Evolutionary conservation across 2,329 filamentous ascomycete genomes (phyloP), one percentile per base, ranked within the genome.

Genomic region (Colletotrichum plurivorum): DNA sequence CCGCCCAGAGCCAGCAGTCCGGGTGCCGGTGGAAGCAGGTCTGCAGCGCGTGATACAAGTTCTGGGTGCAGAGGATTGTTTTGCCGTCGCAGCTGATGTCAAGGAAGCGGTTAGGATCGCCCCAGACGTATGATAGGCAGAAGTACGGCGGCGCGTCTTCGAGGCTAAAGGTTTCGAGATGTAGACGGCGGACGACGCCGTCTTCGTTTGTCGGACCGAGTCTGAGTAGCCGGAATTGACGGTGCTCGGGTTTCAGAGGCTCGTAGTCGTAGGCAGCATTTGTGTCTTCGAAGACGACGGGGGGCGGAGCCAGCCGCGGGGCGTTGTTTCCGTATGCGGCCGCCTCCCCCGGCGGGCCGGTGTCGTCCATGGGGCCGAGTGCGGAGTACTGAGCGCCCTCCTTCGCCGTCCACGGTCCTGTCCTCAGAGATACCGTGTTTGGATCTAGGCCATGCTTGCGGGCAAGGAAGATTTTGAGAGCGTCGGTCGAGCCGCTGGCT

Each of bases 71-170:
- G 2, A 54, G 15, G 6, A 68, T 18, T 52, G 53, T 64, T 27
- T 53, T 20, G 2, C 53, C 60, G 13, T 68, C 36, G 31, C 59
- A 64, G 49, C 58, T 68, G 41, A 62, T 9, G 8, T 36, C 20
- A 1, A 58, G 15, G 13, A 46, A 53, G 8, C 60, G 53, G 4
- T 55, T 8, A 0, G 64, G 58, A 4, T 65, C 49, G 18, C 62
- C 54, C 66, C 66, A 69, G 7, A 65, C 61, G 15, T 69, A 69
- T 0, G 66, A 69, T 4, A 69, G 54, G 31, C 64, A 67, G 1
- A 67, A 45, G 10, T 67, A 67, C 1, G 51, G 22, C 8, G 64
- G 58, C 3, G 58, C 43, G 10, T 67, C 58, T 15, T 53, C 59
- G 15, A 63, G 36, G 16, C 36, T 22, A 45, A 56, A 67, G 1